phyloP scores from a whole-genome alignment of 73 alveolate species.

The Breviolum minutum region DNA sequence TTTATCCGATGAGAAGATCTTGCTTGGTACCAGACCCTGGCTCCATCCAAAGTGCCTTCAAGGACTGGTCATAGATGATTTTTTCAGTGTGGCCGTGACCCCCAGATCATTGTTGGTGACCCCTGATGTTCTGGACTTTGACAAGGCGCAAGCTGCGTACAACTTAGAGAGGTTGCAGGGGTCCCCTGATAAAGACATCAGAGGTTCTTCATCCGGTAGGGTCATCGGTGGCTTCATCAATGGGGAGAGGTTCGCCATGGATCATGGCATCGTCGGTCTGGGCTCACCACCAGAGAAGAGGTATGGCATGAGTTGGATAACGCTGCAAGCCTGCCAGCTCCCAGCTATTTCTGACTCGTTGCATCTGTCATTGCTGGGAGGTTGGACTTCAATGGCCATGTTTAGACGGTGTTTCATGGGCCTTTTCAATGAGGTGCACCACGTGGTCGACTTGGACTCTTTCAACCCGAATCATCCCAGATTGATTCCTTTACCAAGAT shows the following conservation, averaged over 20 bases:
- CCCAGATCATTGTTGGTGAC: background rate
- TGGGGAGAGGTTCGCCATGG: background rate
- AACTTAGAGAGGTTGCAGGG: background rate
- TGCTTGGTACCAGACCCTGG: background rate
- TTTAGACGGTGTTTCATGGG: background rate
- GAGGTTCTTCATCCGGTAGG: background rate
- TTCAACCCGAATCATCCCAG: too few relatives aligned
- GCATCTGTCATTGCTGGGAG: background rate
- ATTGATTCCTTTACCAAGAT: background rate
- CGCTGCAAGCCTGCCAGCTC: background rate
- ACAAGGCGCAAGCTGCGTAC: background rate
- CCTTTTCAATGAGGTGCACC: background rate
- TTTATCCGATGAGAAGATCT: background rate
- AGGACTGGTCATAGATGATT: slow-evolving; percentile 5
- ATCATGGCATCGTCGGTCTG: background rate
- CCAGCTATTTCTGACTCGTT: background rate
- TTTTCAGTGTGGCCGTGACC: background rate
- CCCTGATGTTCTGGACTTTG: background rate
- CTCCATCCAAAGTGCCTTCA: background rate
- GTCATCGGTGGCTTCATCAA: background rate
- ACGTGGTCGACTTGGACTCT: background rate
- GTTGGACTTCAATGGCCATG: background rate
- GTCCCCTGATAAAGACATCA: background rate
- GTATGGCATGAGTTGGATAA: background rate
- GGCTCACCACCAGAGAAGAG: background rate